A percentile compares a stretch with the other conserved stretches of the same genome.
These are phyloP conservation scores for Ustilago trichophora DNA, from an alignment of 1,284 basidiomycete species.

Conservation along the genomic window DNA sequence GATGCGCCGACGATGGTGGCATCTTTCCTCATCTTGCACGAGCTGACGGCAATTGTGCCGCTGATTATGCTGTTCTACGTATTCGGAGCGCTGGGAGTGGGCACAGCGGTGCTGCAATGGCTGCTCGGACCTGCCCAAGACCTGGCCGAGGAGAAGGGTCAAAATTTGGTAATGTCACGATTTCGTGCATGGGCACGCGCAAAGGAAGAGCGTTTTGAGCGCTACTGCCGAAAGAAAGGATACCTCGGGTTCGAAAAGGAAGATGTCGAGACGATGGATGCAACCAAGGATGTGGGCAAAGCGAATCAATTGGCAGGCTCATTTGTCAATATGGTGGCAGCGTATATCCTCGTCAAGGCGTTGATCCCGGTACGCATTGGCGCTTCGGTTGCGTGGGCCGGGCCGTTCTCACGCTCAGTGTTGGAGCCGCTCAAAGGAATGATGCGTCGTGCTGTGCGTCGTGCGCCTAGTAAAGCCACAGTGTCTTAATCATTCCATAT, in stretches of 20 bases:
- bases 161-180: conserved; percentile 7
- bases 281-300: conserved; percentile 44
- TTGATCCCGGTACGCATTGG: conserved; percentile 80
- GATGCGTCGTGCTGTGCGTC: conserved; percentile 5
- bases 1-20: conserved; percentile 79
- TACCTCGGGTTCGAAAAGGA: conserved; percentile 80
- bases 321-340: conserved; percentile 72
- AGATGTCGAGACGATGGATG: conserved; percentile 26
- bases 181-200: conserved; percentile 22
- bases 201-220: conserved; percentile 72
- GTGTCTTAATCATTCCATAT: no score
- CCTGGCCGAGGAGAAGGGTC: neutral
- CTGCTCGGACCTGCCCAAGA: conserved; percentile 26
- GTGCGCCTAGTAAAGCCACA: neutral
- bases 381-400: conserved; percentile 78
- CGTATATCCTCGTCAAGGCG: conserved; percentile 86
- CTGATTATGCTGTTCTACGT: conserved; percentile 79
- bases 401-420: conserved; percentile 76
- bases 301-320: conserved; percentile 70
- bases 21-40: conserved; percentile 86
- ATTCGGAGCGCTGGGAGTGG: conserved; percentile 76
- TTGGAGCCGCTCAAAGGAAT: conserved; percentile 71
- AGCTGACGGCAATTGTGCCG: conserved; percentile 83
- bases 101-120: conserved; percentile 74
- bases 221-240: conserved; percentile 81